phyloP scores from a whole-genome alignment of 2,329 filamentous ascomycete genomes.

The Paracamarosporium sp. region DNA sequence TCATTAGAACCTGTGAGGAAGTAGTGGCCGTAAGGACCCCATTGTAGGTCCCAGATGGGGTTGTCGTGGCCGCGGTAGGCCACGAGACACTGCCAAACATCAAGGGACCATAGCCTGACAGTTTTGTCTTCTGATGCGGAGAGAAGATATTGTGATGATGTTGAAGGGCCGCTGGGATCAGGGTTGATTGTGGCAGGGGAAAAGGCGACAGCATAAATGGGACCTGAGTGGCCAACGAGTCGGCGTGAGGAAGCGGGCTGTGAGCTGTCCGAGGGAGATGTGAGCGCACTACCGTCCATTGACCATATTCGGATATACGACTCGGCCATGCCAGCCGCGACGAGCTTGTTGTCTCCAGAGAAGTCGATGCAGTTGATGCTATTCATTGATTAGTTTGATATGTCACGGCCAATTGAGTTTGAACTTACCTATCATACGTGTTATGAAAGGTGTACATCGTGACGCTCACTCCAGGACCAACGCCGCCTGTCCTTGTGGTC shows the following conservation, averaged over 20 bases:
- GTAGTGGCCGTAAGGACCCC: conserved; percentile 95
- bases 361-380: conserved; percentile 95
- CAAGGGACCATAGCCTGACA: conserved; percentile 89
- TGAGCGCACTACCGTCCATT: conserved; percentile 81
- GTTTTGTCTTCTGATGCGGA: conserved; percentile 89
- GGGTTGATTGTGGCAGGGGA: conserved; percentile 70
- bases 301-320: conserved; percentile 97
- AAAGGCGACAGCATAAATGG: conserved; percentile 89
- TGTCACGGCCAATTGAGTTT: not conserved
- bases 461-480: conserved; percentile 82
- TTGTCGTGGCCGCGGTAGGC: conserved; percentile 93
- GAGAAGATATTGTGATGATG: conserved; percentile 76
- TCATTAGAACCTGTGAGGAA: conserved; percentile 89
- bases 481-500: conserved; percentile 74
- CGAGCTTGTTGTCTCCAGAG: conserved; percentile 85
- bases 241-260: conserved; percentile 73
- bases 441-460: conserved; percentile 99
- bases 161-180: conserved; percentile 57
- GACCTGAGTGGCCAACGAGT: conserved; percentile 85
- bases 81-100: conserved; percentile 90
- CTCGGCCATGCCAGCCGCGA: conserved; percentile 88
- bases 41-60: conserved; percentile 85
- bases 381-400: conserved; percentile 23
- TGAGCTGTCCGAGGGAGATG: conserved; percentile 65
- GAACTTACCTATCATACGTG: conserved; percentile 81